A percentile compares a stretch with the other conserved stretches of the same genome.
Evolutionary conservation across 1,284 basidiomycete species (phyloP).

Genomic region (Cryptococcus jaspeensis): DNA sequence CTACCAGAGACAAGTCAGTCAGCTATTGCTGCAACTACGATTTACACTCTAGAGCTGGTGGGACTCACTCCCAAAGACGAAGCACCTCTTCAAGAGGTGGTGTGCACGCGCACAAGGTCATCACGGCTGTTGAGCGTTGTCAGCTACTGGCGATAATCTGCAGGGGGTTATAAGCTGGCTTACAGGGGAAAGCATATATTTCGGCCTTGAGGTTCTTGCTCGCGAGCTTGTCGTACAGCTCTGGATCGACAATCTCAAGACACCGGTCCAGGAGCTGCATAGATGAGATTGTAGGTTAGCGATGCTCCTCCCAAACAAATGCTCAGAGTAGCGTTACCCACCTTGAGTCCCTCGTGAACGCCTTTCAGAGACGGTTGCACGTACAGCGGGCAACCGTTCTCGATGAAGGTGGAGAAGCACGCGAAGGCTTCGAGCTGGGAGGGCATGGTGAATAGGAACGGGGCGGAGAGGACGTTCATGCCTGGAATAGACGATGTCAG

Average conservation of each 20-base stretch:
- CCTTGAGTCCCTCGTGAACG: slow-evolving; percentile 89
- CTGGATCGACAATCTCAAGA: slow-evolving; percentile 82
- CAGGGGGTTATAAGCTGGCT: slow-evolving; percentile 31
- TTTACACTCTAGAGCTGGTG: neutral
- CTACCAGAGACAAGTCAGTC: slow-evolving; percentile 19
- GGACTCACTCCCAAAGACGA: slow-evolving; percentile 76
- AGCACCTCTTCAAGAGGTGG: slow-evolving; percentile 92
- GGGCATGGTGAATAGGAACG: slow-evolving; percentile 93
- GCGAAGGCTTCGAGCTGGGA: slow-evolving; percentile 95
- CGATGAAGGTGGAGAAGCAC: slow-evolving; percentile 92
- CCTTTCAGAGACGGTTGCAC: slow-evolving; percentile 93
- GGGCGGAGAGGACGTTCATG: slow-evolving; percentile 97
- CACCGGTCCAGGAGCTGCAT: slow-evolving; percentile 85
- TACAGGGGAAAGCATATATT: slow-evolving; percentile 95
- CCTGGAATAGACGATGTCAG: slow-evolving; percentile 46
- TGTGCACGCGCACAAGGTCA: slow-evolving; percentile 94
- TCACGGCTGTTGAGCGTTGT: slow-evolving; percentile 63
- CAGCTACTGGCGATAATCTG: neutral
- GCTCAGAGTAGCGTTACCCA: slow-evolving; percentile 50
- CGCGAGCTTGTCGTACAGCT: slow-evolving; percentile 75
- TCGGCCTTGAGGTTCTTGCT: slow-evolving; percentile 96
- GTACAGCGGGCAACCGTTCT: slow-evolving; percentile 87
- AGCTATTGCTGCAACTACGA: neutral
- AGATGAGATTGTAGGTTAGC: neutral
- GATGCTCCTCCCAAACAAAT: neutral